Evolutionary conservation across 2,329 filamentous ascomycete genomes (phyloP), one percentile per base, ranked within the genome.

Genomic region (Calonectria naviculata): DNA sequence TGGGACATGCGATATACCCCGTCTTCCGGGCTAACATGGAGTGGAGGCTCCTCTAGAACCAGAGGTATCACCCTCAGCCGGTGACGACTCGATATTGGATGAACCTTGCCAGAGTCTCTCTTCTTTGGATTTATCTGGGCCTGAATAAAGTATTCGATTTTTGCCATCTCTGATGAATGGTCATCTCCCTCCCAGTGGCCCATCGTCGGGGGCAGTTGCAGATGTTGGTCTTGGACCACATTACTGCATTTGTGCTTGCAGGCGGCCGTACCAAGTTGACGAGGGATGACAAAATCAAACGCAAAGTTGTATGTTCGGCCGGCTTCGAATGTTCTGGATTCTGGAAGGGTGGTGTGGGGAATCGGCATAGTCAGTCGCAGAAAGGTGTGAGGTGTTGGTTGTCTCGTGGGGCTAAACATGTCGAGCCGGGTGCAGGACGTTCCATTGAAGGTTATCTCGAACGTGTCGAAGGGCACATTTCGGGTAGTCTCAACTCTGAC

Each of bases 161-260:
- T 36, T 1, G 72, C 10, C 0, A 72, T 75, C 24, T 77, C 75
- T 8, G 74, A 72, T 1, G 67, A 64, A 38, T 75, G 74, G 5
- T 77, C 75, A 19, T 75, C 71, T 5, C 71, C 73, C 17, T 76
- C 67, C 74, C 73, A 77, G 0, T 65, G 36, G 4, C 75, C 75
- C 13, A 76, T 6, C 2, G 74, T 76, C 2, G 75, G 75, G 1
- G 75, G 75, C 4, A 73, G 21, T 9, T 75, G 70, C 15, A 77
- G 56, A 21, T 77, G 75, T 3, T 68, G 54, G 15, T 77, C 72
- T 3, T 70, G 61, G 0, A 77, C 70, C 0, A 61, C 29, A 0
- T 75, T 21, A 5, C 68, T 68, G 13, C 67, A 65, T 5, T 31
- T 4, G 3, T 76, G 71, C 10, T 12, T 74, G 10, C 75, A 77